These are phyloP conservation scores for Fusarium penzigii DNA, from an alignment of 2,329 filamentous ascomycete species.

Conservation along the genomic window DNA sequence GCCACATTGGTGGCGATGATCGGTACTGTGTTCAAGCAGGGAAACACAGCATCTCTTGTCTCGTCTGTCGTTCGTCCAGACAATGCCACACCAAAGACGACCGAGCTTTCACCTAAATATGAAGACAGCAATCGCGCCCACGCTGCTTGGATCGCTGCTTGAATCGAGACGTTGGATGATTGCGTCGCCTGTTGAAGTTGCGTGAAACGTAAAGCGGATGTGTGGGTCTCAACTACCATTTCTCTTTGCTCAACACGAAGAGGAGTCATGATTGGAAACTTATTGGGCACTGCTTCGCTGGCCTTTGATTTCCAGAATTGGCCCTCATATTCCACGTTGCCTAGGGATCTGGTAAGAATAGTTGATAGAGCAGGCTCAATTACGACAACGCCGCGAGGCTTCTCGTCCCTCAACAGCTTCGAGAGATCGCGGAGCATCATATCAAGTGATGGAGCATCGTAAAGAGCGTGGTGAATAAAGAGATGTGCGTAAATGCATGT, in stretches of 20 bases:
- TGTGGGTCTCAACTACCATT: slow-evolving; percentile 35
- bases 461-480: slow-evolving; percentile 76
- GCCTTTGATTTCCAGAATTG: slow-evolving; percentile 66
- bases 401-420: slow-evolving; percentile 24
- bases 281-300: slow-evolving; percentile 57
- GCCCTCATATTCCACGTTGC: slow-evolving; percentile 37
- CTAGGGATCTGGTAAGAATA: slow-evolving; percentile 40
- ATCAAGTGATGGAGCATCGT: slow-evolving; percentile 76
- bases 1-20: slow-evolving; percentile 58
- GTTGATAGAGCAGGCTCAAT: slow-evolving; percentile 42
- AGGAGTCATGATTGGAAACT: slow-evolving; percentile 77
- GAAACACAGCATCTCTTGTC: slow-evolving; percentile 65
- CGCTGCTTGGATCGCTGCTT: slow-evolving; percentile 72
- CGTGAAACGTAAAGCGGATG: slow-evolving; percentile 40
- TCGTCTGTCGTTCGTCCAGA: slow-evolving; percentile 69
- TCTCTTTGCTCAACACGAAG: slow-evolving; percentile 42
- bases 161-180: slow-evolving; percentile 66
- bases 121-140: slow-evolving; percentile 76
- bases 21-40: slow-evolving; percentile 81
- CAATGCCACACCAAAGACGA: slow-evolving; percentile 79
- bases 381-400: slow-evolving; percentile 7
- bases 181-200: slow-evolving; percentile 59
- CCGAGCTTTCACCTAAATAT: slow-evolving; percentile 72
- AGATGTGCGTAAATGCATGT: slow-evolving; percentile 41
- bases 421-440: slow-evolving; percentile 63